Conservation (phyloP, 257 asterid genomes). For the Solanum arcanum region DNA sequence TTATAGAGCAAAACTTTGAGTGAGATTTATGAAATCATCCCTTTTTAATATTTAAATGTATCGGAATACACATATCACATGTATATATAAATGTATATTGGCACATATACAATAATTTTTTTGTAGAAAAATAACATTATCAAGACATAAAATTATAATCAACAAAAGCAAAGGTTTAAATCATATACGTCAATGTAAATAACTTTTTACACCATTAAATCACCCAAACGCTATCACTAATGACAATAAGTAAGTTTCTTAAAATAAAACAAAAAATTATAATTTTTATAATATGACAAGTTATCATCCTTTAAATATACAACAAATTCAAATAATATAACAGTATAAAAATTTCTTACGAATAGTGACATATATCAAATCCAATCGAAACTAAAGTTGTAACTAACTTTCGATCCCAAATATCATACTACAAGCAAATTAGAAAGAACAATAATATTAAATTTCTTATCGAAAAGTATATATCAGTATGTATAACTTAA, state of each 20-base stretch:
- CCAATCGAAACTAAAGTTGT: not conserved
- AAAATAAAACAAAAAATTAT: not conserved
- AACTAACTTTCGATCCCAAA: not conserved
- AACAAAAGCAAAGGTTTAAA: not conserved
- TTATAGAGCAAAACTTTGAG: too few relatives aligned
- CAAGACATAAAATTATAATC: not conserved
- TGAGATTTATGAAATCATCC: too few relatives aligned
- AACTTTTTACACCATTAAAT: not conserved
- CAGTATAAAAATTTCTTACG: not conserved
- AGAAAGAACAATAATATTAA: not conserved
- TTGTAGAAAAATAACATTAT: not conserved
- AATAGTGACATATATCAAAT: not conserved
- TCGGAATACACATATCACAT: not conserved
- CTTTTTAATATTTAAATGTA: not conserved
- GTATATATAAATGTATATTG: not conserved
- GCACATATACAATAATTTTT: not conserved
- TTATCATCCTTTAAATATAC: not conserved
- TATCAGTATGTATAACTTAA: not conserved
- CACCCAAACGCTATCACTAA: not conserved
- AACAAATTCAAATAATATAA: not conserved
- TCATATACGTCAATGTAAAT: not conserved
- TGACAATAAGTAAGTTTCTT: not conserved
- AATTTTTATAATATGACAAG: not conserved
- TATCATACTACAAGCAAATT: not conserved
- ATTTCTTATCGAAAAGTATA: not conserved